A percentile compares a stretch with the other conserved stretches of the same genome.
Evolutionary conservation across 148 eudicot genomes (phyloP).

Genomic region (Dianthus caryophyllus): DNA sequence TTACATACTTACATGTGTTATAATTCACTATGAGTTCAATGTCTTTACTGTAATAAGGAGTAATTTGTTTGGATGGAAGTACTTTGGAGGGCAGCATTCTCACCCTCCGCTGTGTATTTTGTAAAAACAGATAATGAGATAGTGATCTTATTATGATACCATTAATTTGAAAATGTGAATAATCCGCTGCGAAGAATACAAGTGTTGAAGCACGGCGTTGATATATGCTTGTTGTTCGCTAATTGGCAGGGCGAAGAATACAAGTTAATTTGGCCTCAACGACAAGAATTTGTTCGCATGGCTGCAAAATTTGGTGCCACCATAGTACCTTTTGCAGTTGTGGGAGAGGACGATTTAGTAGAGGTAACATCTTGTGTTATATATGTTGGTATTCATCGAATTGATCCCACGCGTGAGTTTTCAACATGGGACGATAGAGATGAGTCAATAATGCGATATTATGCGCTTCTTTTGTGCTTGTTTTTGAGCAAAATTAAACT

Average conservation of each 20-base stretch:
- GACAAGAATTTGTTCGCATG: constrained; percentile 94
- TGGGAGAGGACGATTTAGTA: constrained; percentile 86
- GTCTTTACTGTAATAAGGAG: too few relatives aligned
- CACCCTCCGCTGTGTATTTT: neutral
- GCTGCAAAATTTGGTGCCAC: constrained; percentile 93
- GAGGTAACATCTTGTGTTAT: constrained; percentile 41
- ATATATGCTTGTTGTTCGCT: constrained; percentile 3
- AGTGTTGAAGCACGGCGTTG: neutral
- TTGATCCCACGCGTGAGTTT: neutral
- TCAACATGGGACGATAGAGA: neutral
- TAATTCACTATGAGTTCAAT: neutral
- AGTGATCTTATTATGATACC: neutral
- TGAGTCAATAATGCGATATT: neutral
- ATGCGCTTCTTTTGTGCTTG: neutral
- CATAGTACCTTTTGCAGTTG: constrained; percentile 85
- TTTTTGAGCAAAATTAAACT: too few relatives aligned
- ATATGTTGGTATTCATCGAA: constrained; percentile 14
- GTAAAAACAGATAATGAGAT: neutral
- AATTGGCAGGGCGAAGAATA: constrained; percentile 76
- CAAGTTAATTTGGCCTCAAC: constrained; percentile 86
- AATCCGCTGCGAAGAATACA: neutral
- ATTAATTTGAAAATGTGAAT: neutral
- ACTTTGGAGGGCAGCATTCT: neutral
- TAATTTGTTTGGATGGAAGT: neutral
- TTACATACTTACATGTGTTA: neutral